Percentiles rank a stretch among this genome's conserved stretches.
Conservation (phyloP, 441 rosid genomes). For the Syzygium malaccense region DNA sequence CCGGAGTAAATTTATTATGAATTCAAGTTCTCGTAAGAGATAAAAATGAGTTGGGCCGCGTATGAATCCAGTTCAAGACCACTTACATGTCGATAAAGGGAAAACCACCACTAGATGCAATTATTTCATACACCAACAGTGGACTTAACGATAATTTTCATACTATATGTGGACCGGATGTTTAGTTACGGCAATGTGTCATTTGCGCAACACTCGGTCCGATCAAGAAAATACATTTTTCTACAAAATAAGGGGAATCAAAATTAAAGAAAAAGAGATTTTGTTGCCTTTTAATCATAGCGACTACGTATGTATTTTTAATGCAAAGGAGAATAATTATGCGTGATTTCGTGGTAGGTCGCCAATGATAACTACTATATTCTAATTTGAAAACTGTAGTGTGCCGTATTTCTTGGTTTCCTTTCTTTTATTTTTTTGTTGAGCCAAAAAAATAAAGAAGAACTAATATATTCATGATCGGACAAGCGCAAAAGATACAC, state of each 20-base stretch:
- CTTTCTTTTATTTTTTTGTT: too few relatives aligned
- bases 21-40: background rate
- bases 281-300: too few relatives aligned
- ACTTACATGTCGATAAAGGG: background rate
- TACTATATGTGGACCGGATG: background rate
- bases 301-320: too few relatives aligned
- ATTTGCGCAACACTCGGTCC: accelerated
- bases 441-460: too few relatives aligned
- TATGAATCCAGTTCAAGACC: background rate
- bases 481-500: too few relatives aligned
- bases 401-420: background rate
- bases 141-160: background rate
- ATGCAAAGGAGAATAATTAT: background rate
- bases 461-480: too few relatives aligned
- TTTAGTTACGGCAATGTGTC: background rate
- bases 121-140: background rate
- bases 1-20: background rate
- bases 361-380: background rate
- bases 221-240: background rate
- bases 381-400: background rate
- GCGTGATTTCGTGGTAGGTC: background rate
- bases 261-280: too few relatives aligned
- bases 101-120: accelerated
- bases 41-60: background rate
- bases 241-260: background rate